Percentiles rank a stretch among this genome's conserved stretches.
phyloP scores from a whole-genome alignment of 2,329 filamentous ascomycete species.

The Ramularia collo-cygni region DNA sequence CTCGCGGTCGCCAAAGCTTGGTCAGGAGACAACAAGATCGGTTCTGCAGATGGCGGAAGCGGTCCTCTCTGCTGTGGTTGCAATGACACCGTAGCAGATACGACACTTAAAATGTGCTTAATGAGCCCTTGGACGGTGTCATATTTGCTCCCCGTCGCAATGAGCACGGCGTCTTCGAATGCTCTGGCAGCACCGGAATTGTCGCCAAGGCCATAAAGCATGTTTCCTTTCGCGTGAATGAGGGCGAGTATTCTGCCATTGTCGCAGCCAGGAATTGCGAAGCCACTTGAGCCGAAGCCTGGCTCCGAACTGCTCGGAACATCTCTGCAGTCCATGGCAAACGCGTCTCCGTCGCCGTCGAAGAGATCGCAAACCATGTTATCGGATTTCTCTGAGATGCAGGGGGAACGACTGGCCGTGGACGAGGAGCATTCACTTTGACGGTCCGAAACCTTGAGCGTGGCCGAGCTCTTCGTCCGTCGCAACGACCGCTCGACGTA shows the following conservation, averaged over 20 bases:
- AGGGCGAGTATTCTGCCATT: slow-evolving; percentile 91
- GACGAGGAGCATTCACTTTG: slow-evolving; percentile 53
- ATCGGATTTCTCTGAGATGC: slow-evolving; percentile 50
- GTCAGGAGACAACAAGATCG: slow-evolving; percentile 75
- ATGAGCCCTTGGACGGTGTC: slow-evolving; percentile 73
- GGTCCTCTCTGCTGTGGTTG: slow-evolving; percentile 23
- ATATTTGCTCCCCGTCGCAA: slow-evolving; percentile 67
- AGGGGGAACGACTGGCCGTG: slow-evolving; percentile 48
- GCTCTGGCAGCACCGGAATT: slow-evolving; percentile 73
- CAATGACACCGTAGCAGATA: slow-evolving; percentile 37
- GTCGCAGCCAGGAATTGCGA: slow-evolving; percentile 74
- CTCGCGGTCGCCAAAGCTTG: slow-evolving; percentile 75
- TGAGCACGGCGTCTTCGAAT: slow-evolving; percentile 90
- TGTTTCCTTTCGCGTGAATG: slow-evolving; percentile 96
- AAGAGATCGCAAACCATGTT: slow-evolving; percentile 52
- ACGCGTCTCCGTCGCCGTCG: slow-evolving; percentile 36
- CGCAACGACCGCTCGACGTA: slow-evolving; percentile 71
- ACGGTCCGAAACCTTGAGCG: slow-evolving; percentile 45
- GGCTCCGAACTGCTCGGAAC: slow-evolving; percentile 38
- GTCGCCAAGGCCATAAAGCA: slow-evolving; percentile 86
- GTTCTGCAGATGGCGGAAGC: slow-evolving; percentile 41
- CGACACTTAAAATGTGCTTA: slow-evolving; percentile 63
- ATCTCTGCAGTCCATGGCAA: slow-evolving; percentile 34
- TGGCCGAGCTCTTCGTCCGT: slow-evolving; percentile 39
- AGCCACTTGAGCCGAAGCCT: slow-evolving; percentile 73